Evolutionary conservation across 345 rosid species (phyloP), one percentile per base, ranked within the genome.

Genomic region (Citrus glauca): DNA sequence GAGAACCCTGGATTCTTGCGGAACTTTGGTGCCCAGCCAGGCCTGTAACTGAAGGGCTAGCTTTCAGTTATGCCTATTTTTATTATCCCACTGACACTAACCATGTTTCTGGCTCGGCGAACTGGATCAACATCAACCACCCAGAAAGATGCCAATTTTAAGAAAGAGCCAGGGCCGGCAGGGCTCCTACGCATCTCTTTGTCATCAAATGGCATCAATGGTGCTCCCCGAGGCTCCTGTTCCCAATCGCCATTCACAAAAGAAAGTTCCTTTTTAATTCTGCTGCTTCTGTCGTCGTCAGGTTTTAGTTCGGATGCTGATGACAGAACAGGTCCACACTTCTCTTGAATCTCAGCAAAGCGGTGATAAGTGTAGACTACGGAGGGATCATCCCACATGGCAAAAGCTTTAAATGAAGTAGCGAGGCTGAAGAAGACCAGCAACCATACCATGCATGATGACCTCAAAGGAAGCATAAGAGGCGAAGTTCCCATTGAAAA

Each of bases 131-230:
- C 74, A 59, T 79, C 61, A n/a, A 28, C 55, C 20, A 76, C 73
- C 50, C 45, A 13, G 28, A 76, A 82, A n/a, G 77, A 75, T 17
- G n/a, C 77, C 30, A 79, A 66, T 9, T 75, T 76, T 24, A 33
- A 33, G 48, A 55, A 59, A 60, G 53, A 38, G 2, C 0, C 14
- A 3, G 25, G 10, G 6, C 24, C 37, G 4, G 25, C 24, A 53
- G 22, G 24, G 14, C 20, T 27, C 9, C 5, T 71, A 6, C 27
- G 67, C 28, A 17, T 14, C 10, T 55, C 76, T 37, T 6, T 33
- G n/a, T 82, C 82, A 60, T 42, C 4, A 66, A 79, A 79, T 38
- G 76, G 85, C 78, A 83, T 79, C 72, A 79, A 71, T 42, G 82
- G 82, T 10, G 6, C 17, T 19, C 62, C 76, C 2, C 75, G 71